These are phyloP conservation scores for Serendipita sp. DNA, from an alignment of 768 basidiomycete genomes.

Conservation along the genomic window DNA sequence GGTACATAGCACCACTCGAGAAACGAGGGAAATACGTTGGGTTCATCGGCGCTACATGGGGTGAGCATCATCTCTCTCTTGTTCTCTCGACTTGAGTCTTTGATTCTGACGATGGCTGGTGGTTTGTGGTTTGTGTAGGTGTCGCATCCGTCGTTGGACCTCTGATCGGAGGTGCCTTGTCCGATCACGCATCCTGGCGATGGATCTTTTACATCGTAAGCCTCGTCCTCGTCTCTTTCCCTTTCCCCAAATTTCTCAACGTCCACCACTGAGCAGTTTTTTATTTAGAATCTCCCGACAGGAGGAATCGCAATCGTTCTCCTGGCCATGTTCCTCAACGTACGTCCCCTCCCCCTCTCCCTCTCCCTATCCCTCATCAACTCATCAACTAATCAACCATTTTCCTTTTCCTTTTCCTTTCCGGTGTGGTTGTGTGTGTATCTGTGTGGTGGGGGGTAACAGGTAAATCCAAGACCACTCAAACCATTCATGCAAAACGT, in stretches of 20 bases:
- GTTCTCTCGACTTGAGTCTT: conserved; percentile 51
- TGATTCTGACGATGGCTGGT: conserved; percentile 7
- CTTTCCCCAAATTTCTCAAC: too few relatives aligned
- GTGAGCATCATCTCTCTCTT: conserved; percentile 27
- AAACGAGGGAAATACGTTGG: conserved; percentile 71
- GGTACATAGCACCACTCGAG: not conserved
- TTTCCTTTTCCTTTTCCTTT: too few relatives aligned
- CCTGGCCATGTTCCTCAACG: conserved; percentile 57
- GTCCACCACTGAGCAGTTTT: not conserved
- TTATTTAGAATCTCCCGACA: conserved; percentile 37
- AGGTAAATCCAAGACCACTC: conserved; percentile 51
- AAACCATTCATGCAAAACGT: conserved; percentile 41
- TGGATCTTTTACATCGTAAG: conserved; percentile 31
- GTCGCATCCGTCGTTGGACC: conserved; percentile 51
- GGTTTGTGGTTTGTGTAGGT: conserved; percentile 10
- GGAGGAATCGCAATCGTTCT: conserved; percentile 47
- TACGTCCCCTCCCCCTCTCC: not conserved
- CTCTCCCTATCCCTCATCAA: too few relatives aligned
- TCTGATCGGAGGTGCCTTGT: conserved; percentile 41
- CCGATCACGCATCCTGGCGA: conserved; percentile 64
- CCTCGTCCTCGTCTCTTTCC: too few relatives aligned
- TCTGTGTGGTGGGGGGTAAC: not conserved
- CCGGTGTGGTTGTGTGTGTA: too few relatives aligned
- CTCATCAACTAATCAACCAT: too few relatives aligned
- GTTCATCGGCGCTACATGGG: conserved; percentile 66